Evolutionary conservation across 495 filamentous ascomycete species (phyloP), one percentile per base, ranked within the genome.

Genomic region (Cetradonia linearis): DNA sequence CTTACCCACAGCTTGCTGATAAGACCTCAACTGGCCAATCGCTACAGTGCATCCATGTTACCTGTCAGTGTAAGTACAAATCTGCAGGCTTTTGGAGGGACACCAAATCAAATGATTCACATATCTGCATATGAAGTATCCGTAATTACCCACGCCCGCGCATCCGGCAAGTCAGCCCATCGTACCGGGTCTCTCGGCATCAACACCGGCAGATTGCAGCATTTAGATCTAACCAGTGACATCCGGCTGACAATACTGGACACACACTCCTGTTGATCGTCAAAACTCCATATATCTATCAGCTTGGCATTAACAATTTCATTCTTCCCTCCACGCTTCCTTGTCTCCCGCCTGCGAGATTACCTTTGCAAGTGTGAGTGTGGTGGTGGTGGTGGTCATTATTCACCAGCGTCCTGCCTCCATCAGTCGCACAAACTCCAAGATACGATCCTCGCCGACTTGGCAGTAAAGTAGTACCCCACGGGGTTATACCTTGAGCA

Each of bases 81-180:
- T 54, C 28, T 34, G 50, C 30, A 36, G 9, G 30, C 25, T n/a
- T 34, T 14, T 54, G 33, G 50, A 54, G 33, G 20, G 50, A 54
- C 50, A 34, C 30, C 50, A 54, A 54, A 54, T 36, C 31, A 54
- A 54, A 54, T 54, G 28, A 54, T 30, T 54, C 50, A 54, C 28
- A 54, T 20, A 53, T 53, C 28, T 18, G 31, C 31, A 54, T 36
- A n/a, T n/a, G n/a, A n/a, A n/a, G n/a, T n/a, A 9, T 54, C 7
- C 13, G 20, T 25, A 46, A 23, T 20, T 20, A 46, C 50, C 50
- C 50, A 54, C 50, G 50, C 30, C 50, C 50, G 7, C n/a, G 16
- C 1, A 20, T 13, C 18, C 18, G 18, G 30, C 28, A 36, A 36
- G 18, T 18, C 28, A 54, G 50, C 20, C 28, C 50, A 36, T n/a